A percentile compares a stretch with the other conserved stretches of the same genome.
These are phyloP conservation scores for Aristolochia contorta DNA, from an alignment of 164 flowering plant genomes.

Conservation along the genomic window DNA sequence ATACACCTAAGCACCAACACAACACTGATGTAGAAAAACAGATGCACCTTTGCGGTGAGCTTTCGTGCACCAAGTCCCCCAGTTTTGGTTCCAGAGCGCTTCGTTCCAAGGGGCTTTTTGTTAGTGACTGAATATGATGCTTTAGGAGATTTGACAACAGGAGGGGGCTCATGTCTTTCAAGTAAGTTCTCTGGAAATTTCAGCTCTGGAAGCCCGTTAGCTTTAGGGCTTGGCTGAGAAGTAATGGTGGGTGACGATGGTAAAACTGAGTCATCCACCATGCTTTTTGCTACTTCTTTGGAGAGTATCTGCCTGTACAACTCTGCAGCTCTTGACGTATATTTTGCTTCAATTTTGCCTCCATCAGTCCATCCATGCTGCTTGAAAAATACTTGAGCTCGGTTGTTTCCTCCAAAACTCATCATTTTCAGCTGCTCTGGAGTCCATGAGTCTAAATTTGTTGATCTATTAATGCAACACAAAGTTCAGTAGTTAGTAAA, in stretches of 20 bases:
- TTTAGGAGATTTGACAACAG: constrained; percentile 40
- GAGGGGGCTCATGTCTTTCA: constrained; percentile 37
- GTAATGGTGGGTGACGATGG: constrained; percentile 66
- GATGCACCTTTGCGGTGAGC: constrained; percentile 76
- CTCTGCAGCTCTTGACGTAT: constrained; percentile 93
- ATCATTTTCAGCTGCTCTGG: constrained; percentile 87
- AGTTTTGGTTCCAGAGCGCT: constrained; percentile 55
- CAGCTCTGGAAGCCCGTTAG: constrained; percentile 54
- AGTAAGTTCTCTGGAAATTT: constrained; percentile 27
- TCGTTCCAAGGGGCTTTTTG: constrained; percentile 87
- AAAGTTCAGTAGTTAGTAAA: neutral
- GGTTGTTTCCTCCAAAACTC: constrained; percentile 91
- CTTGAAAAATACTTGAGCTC: constrained; percentile 93
- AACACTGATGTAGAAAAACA: neutral
- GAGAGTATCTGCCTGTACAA: constrained; percentile 78
- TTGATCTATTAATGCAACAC: constrained; percentile 39
- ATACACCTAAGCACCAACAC: too few species aligned
- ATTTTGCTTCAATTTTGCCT: constrained; percentile 96
- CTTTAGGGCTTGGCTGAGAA: constrained; percentile 38
- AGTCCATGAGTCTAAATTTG: constrained; percentile 92
- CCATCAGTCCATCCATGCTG: constrained; percentile 99
- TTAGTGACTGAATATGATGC: constrained; percentile 35
- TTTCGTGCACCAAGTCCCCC: constrained; percentile 96
- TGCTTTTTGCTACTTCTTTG: constrained; percentile 91
- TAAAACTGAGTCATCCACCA: constrained; percentile 48